Evolutionary conservation across 2,329 filamentous ascomycete species (phyloP), one percentile per base, ranked within the genome.

Genomic region (Epichloe sibirici): DNA sequence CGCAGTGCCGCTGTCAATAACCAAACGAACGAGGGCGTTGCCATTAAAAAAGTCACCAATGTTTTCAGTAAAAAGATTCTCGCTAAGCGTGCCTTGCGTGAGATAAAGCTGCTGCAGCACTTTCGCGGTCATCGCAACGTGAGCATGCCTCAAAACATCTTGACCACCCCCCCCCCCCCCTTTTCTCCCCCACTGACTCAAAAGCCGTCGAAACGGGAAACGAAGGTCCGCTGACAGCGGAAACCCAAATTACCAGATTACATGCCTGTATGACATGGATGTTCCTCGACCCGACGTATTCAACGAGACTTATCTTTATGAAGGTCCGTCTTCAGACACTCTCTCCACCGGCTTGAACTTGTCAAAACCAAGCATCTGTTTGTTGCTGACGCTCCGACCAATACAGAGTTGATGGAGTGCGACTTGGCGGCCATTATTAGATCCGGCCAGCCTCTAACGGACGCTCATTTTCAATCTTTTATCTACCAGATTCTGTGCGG

Each of bases 1-100:
- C 51, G 38, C 67, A 95, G 90, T 71, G 91, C 93, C 55, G 93
- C 93, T 52, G 88, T 89, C 59, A 96, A 97, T 77, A 85, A 83
- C 67, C 83, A 90, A 69, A 94, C 87, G 35, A 85, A 83, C 64
- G 93, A 98, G 68, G 90, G 91, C 42, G 90, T 98, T 57, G 93
- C 93, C 63, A 93, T 98, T 77, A 98, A 98, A 74, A 98, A 98
- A 74, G 89, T 98, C 69, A 98, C 93, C 75, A 98, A 98, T 86
- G 91, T 98, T 63, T 98, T 98, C 73, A 96, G 90, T 80, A 98
- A 98, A 76, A 97, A 97, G 82, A 98, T 98, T 62, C 79, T 98
- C 60, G 93, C 93, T 63, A 98, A 98, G 83, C 88, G 93, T 66
- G 93, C 93, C 48, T 73, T 98, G 76, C 84, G 93, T 70, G 93